phyloP scores from a whole-genome alignment of 176 grass and related monocot genomes.

The Carex parvula region DNA sequence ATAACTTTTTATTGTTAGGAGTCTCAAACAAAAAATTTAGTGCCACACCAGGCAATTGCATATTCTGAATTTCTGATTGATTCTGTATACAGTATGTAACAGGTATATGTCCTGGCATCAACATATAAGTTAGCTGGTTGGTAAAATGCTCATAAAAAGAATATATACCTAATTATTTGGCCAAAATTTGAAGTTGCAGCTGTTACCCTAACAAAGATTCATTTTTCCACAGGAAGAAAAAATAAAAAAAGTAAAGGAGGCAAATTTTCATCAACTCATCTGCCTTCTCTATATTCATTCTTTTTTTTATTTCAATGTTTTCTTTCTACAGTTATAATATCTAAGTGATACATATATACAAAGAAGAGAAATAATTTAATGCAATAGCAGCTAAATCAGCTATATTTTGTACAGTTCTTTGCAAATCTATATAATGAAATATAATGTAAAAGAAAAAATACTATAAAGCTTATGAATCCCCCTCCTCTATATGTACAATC shows the following conservation, averaged over 20 bases:
- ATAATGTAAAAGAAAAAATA: slow-evolving; percentile 8
- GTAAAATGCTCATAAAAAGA: neutral
- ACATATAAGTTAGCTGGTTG: neutral
- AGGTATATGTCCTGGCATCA: neutral
- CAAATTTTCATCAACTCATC: neutral
- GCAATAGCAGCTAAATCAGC: neutral
- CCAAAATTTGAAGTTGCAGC: neutral
- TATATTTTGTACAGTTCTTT: neutral
- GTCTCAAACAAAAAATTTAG: neutral
- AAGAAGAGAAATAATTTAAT: neutral
- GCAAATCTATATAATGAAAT: slow-evolving; percentile 5
- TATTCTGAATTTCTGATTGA: neutral
- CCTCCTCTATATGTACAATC: slow-evolving; percentile 8
- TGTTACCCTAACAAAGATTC: neutral
- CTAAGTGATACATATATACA: neutral
- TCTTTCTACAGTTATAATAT: neutral
- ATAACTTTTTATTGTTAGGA: neutral
- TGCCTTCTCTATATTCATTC: neutral
- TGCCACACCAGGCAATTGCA: neutral
- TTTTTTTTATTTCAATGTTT: neutral
- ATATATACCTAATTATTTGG: neutral
- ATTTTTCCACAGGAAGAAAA: neutral
- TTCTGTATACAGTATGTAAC: neutral
- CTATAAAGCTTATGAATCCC: neutral
- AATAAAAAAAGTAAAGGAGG: neutral